Conservation (phyloP, 495 filamentous ascomycete species). For the Aspergillus biplanus region DNA sequence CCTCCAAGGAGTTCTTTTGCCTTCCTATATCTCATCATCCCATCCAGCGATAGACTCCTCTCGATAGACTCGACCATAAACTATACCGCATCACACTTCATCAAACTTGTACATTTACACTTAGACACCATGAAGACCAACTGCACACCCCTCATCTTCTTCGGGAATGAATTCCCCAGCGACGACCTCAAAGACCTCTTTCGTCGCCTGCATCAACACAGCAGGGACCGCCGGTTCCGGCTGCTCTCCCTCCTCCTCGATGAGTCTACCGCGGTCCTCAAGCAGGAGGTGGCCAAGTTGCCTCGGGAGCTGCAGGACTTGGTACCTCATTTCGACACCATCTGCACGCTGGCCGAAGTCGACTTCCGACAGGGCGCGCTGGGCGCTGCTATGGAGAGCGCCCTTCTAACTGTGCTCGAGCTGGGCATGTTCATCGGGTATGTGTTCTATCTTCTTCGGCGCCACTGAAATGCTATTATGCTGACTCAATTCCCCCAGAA, state of each 20-base stretch:
- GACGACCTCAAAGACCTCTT: slow-evolving; percentile 42
- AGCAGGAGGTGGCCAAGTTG: slow-evolving; percentile 35
- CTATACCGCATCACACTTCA: too few species aligned
- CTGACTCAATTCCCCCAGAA: slow-evolving; percentile 5
- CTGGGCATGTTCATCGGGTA: slow-evolving; percentile 44
- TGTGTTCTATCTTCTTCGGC: not conserved
- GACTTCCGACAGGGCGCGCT: slow-evolving; percentile 40
- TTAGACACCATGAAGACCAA: too few species aligned
- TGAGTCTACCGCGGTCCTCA: slow-evolving; percentile 36
- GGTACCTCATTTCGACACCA: slow-evolving; percentile 41
- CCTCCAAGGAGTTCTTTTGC: not conserved
- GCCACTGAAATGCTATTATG: slow-evolving; percentile 4
- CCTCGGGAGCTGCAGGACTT: slow-evolving; percentile 7
- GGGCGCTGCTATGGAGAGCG: slow-evolving; percentile 39
- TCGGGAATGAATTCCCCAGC: slow-evolving; percentile 45
- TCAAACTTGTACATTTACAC: too few species aligned
- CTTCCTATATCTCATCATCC: not conserved
- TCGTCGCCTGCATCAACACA: slow-evolving; percentile 39
- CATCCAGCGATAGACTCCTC: not conserved
- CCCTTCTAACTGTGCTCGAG: slow-evolving; percentile 37
- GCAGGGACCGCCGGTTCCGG: slow-evolving; percentile 37
- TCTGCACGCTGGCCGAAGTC: slow-evolving; percentile 36
- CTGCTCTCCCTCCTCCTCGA: slow-evolving; percentile 40
- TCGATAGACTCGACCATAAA: too few species aligned
- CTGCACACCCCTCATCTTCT: slow-evolving; percentile 27